Percentiles rank a stretch among this genome's conserved stretches.
Conservation (phyloP, 352 stramenopile genomes). For the Phytophthora pini region DNA sequence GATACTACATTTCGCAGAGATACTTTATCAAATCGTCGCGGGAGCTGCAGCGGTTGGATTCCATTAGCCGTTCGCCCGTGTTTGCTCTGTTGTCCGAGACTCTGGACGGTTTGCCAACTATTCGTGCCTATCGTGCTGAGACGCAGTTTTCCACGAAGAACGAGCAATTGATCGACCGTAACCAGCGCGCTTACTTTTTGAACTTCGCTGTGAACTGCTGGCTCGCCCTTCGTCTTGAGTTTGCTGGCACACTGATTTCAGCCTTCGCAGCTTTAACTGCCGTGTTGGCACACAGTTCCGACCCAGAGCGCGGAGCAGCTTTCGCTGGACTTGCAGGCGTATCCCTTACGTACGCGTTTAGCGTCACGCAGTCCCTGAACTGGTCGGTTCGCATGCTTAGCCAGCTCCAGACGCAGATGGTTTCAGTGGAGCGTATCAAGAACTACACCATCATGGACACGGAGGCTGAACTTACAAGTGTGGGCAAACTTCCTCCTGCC, state of each 20-base stretch:
- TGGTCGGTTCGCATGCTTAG: conserved; percentile 80
- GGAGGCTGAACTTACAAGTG: conserved; percentile 89
- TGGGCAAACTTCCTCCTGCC: conserved; percentile 71
- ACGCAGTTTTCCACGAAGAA: conserved; percentile 61
- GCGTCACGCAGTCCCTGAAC: conserved; percentile 78
- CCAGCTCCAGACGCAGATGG: conserved; percentile 82
- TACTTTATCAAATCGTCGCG: conserved; percentile 94
- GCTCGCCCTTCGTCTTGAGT: conserved; percentile 78
- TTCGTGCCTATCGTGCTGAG: conserved; percentile 84
- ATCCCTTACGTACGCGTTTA: conserved; percentile 84
- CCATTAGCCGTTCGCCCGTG: conserved; percentile 93
- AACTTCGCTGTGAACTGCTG: conserved; percentile 83
- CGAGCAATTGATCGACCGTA: conserved; percentile 61
- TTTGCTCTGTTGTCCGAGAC: conserved; percentile 96
- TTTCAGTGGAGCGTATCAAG: conserved; percentile 80
- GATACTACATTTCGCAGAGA: conserved; percentile 80
- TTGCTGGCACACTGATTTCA: conserved; percentile 70
- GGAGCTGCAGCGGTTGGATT: conserved; percentile 97
- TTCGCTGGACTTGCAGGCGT: conserved; percentile 74
- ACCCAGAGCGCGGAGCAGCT: conserved; percentile 39
- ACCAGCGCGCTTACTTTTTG: conserved; percentile 78
- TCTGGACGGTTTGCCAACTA: conserved; percentile 94
- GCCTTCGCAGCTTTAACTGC: conserved; percentile 58
- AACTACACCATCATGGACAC: conserved; percentile 68
- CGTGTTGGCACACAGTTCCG: conserved; percentile 57